Percentiles rank a stretch among this genome's conserved stretches.
Conservation (phyloP, 306 rosid genomes). For the Phaseolus lunatus region DNA sequence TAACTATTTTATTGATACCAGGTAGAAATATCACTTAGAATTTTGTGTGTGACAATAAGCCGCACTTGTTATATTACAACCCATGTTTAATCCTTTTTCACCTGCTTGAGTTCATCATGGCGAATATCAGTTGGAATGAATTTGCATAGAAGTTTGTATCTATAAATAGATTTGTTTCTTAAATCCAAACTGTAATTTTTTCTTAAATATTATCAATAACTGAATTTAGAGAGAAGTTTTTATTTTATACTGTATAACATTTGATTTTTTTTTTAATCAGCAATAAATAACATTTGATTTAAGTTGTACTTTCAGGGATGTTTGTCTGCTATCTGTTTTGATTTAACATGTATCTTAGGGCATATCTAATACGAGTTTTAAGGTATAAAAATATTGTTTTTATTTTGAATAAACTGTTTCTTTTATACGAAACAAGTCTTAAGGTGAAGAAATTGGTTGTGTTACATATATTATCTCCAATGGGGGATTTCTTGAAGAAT, state of each 20-base stretch:
- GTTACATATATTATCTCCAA: no score
- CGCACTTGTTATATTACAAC: background rate
- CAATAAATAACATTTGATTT: background rate
- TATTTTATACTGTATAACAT: background rate
- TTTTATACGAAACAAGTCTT: no score
- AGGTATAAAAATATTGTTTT: no score
- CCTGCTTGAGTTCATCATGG: slow-evolving; percentile 18
- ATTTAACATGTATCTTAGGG: background rate
- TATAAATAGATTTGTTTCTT: slow-evolving; percentile 23
- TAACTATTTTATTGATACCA: slow-evolving; percentile 88
- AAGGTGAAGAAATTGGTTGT: no score
- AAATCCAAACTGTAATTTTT: background rate
- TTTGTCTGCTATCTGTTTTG: background rate
- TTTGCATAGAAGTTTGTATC: background rate
- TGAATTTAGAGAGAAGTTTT: slow-evolving; percentile 11
- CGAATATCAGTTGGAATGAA: slow-evolving; percentile 6
- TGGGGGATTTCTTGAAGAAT: no score
- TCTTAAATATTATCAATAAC: slow-evolving; percentile 3
- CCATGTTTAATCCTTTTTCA: slow-evolving; percentile 32
- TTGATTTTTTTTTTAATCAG: no score
- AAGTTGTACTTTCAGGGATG: background rate
- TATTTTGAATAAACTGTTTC: no score
- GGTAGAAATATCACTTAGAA: slow-evolving; percentile 56
- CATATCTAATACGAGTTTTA: no score
- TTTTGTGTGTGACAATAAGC: background rate